These are phyloP conservation scores for Geranium rotundifolium DNA, from an alignment of 345 rosid genomes.

Conservation along the genomic window DNA sequence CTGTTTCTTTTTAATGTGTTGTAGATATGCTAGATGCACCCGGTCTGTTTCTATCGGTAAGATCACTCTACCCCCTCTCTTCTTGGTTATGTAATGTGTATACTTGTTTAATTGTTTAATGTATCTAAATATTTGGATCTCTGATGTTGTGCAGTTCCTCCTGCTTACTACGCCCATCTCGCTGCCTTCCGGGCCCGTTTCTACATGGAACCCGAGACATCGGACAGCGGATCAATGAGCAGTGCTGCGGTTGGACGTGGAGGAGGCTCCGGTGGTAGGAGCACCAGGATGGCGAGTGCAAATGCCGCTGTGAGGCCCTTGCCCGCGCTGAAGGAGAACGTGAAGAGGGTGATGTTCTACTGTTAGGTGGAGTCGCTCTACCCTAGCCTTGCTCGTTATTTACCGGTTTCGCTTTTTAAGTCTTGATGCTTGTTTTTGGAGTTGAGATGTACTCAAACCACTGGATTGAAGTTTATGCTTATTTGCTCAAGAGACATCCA, in stretches of 20 bases:
- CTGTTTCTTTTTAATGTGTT: slow-evolving; percentile 1
- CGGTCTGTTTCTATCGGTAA: slow-evolving; percentile 88
- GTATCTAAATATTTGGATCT: neutral
- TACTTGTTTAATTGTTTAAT: neutral
- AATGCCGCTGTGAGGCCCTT: slow-evolving; percentile 68
- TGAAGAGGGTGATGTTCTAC: slow-evolving; percentile 92
- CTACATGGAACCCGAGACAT: slow-evolving; percentile 90
- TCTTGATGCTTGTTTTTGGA: too few species aligned
- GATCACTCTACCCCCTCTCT: slow-evolving; percentile 5
- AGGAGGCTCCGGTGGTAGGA: slow-evolving; percentile 26
- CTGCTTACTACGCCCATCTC: slow-evolving; percentile 91
- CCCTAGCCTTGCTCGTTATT: too few species aligned
- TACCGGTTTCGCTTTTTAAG: too few species aligned
- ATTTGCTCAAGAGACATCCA: too few species aligned
- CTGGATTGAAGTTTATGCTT: too few species aligned
- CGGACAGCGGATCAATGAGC: slow-evolving; percentile 82
- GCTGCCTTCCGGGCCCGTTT: slow-evolving; percentile 94
- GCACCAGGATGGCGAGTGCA: slow-evolving; percentile 44
- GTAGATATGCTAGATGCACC: slow-evolving; percentile 88
- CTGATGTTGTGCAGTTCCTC: slow-evolving; percentile 54
- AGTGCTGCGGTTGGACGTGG: slow-evolving; percentile 57
- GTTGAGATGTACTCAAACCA: too few species aligned
- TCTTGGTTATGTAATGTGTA: too few species aligned
- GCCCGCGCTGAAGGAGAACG: slow-evolving; percentile 89
- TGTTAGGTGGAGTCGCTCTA: slow-evolving; percentile 25